Evolutionary conservation across 1,284 basidiomycete genomes (phyloP), one percentile per base, ranked within the genome.

Genomic region (Cutaneotrichosporon sp.): DNA sequence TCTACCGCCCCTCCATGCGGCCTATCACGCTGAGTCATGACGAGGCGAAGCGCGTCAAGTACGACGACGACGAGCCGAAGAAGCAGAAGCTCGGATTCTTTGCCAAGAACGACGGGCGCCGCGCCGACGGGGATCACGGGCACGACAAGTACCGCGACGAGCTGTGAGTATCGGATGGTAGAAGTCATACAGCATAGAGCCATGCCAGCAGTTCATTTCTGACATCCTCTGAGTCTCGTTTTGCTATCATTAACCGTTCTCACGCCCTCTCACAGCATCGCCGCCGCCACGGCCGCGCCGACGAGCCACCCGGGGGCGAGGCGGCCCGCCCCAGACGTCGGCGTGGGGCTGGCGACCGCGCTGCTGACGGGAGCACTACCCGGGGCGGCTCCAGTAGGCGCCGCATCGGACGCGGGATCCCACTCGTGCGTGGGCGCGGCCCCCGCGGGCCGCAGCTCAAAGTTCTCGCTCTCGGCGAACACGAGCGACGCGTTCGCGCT

Each of bases 11-110:
- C 0, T 66, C 72, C 2, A 77, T 77, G 45, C 60, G 77, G 33
- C 74, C 79, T 0, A 73, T 80, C 56, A 78, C 72, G 6, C 62
- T 75, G 16, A 60, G 62, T 1, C 65, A 72, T 36, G 75, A 78
- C 67, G 71, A 73, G 54, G 57, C 65, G 4, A 63, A 62, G 43
- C 47, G 72, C 54, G 74, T 74, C 55, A 66, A 71, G 54, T 62
- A 66, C 29, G 51, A 66, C 45, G 62, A 69, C 50, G 62, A 60
- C 18, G 43, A 57, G 11, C 51, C 46, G 27, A 60, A 66, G 38
- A 64, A 65, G n/a, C 61, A 69, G 54, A 72, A 76, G 60, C 67
- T 79, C n/a, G 69, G 69, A 0, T 63, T 78, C 59, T 78, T 77
- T 69, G 75, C 74, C 59, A 56, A 64, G 1, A 61, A 62, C n/a